Conservation (phyloP, 208 protist species). For the Crithidia sp. region DNA sequence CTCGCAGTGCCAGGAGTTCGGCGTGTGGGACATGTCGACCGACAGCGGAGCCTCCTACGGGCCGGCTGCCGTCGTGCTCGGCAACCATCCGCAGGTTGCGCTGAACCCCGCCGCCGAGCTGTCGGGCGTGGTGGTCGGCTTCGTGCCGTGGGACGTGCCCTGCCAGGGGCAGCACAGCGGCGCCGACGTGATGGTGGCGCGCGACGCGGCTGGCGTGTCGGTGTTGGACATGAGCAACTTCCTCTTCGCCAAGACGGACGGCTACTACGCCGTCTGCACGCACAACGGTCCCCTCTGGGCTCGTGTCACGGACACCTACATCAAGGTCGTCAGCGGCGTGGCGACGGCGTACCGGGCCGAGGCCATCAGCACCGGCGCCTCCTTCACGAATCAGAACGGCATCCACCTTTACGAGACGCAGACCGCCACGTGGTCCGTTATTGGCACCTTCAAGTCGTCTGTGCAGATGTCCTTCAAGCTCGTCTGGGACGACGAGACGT, state of each 20-base stretch:
- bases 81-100: slow-evolving; percentile 38
- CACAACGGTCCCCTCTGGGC: slow-evolving; percentile 33
- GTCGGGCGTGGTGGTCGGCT: slow-evolving; percentile 46
- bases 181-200: slow-evolving; percentile 32
- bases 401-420: slow-evolving; percentile 67
- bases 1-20: slow-evolving; percentile 49
- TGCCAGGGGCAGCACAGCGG: slow-evolving; percentile 34
- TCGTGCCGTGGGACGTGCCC: slow-evolving; percentile 46
- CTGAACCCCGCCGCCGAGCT: slow-evolving; percentile 32
- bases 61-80: slow-evolving; percentile 47
- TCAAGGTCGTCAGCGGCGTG: slow-evolving; percentile 34
- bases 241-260: slow-evolving; percentile 32
- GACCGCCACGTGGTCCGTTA: slow-evolving; percentile 47
- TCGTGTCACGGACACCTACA: slow-evolving; percentile 29
- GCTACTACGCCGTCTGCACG: slow-evolving; percentile 55
- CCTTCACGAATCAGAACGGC: slow-evolving; percentile 28
- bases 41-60: slow-evolving; percentile 40
- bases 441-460: slow-evolving; percentile 48
- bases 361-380: slow-evolving; percentile 43
- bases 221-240: slow-evolving; percentile 50
- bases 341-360: slow-evolving; percentile 33
- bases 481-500: slow-evolving; percentile 65
- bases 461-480: slow-evolving; percentile 44
- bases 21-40: slow-evolving; percentile 36
- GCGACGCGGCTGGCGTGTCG: slow-evolving; percentile 21